phyloP scores from a whole-genome alignment of 2,329 filamentous ascomycete genomes.

The Penicillium oxalicum region DNA sequence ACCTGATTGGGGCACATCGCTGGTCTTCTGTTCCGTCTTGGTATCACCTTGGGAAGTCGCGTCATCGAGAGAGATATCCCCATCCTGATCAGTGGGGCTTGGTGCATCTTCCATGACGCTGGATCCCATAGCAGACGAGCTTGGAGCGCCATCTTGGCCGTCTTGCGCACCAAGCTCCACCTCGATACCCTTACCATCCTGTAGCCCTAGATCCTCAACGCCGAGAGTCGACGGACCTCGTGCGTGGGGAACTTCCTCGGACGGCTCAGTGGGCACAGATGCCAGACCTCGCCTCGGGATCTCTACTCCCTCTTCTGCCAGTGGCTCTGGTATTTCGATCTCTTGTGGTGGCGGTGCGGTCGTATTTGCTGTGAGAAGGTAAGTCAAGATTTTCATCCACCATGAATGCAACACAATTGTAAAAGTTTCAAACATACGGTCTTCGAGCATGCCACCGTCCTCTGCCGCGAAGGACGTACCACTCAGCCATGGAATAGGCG shows the following conservation, averaged over 20 bases:
- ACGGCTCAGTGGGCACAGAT: constrained; percentile 44
- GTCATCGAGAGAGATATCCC: constrained; percentile 37
- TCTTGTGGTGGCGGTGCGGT: constrained; percentile 6
- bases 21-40: constrained; percentile 10
- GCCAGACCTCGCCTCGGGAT: constrained; percentile 8
- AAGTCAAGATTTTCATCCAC: neutral
- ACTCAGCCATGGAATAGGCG: constrained; percentile 84
- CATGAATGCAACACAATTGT: neutral
- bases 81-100: constrained; percentile 24
- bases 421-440: constrained; percentile 12
- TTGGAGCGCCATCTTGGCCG: constrained; percentile 2
- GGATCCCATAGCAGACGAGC: constrained; percentile 10
- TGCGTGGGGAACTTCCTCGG: constrained; percentile 66
- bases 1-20: constrained; percentile 1
- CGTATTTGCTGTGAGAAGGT: constrained; percentile 4
- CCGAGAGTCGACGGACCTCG: constrained; percentile 80
- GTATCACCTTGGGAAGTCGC: constrained; percentile 15
- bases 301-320: constrained; percentile 17
- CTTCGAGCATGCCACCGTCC: constrained; percentile 12
- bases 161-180: constrained; percentile 30
- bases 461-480: constrained; percentile 29
- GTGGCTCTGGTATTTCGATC: neutral
- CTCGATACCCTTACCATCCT: constrained; percentile 47
- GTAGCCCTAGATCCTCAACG: constrained; percentile 78
- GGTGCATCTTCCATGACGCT: constrained; percentile 8